Percentiles rank a stretch among this genome's conserved stretches.
Evolutionary conservation across 2,329 filamentous ascomycete species (phyloP).

Genomic region (Aspergillus arachidicola): DNA sequence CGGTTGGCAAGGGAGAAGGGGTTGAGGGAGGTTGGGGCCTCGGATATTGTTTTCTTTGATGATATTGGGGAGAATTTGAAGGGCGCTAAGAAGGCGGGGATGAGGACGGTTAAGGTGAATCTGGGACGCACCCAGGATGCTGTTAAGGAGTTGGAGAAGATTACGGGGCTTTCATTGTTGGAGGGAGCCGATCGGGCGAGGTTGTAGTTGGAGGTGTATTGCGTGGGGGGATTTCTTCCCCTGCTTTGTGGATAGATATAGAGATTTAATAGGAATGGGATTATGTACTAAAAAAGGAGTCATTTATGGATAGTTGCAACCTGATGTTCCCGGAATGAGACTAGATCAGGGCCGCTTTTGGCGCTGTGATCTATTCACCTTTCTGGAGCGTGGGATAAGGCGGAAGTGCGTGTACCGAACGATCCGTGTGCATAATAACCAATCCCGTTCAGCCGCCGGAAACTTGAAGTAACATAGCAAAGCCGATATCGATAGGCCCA

Average conservation of each 20-base stretch:
- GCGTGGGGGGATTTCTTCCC: neutral
- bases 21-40: conserved; percentile 58
- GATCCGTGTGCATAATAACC: no score
- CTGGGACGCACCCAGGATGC: conserved; percentile 78
- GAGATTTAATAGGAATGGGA: neutral
- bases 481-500: no score
- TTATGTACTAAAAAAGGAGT: no score
- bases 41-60: conserved; percentile 83
- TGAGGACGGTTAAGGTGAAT: conserved; percentile 81
- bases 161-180: conserved; percentile 65
- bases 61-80: conserved; percentile 95
- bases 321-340: no score
- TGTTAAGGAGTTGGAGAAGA: conserved; percentile 75
- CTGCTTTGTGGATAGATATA: neutral
- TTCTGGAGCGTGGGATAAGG: no score
- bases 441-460: no score
- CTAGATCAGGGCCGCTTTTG: no score
- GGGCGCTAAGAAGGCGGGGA: conserved; percentile 71
- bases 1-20: conserved; percentile 61
- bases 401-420: no score
- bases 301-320: no score
- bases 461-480: no score
- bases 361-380: no score
- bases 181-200: conserved; percentile 40
- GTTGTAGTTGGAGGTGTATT: conserved; percentile 24